Percentiles rank a stretch among this genome's conserved stretches.
Conservation (phyloP, 2,329 filamentous ascomycete genomes). For the Aspergillus carbonarius region DNA sequence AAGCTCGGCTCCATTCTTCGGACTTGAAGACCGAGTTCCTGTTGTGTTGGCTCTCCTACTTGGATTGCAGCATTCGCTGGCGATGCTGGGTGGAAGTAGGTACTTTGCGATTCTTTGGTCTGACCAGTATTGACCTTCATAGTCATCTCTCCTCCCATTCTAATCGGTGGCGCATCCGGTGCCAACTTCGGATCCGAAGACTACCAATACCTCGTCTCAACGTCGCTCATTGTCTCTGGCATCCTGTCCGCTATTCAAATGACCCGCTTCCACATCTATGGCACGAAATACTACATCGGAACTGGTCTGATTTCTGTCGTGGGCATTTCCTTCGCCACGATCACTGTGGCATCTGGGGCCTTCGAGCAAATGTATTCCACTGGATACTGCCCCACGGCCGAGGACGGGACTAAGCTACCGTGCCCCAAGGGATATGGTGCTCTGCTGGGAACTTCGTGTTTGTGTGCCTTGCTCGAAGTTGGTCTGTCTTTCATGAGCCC, state of each 20-base stretch:
- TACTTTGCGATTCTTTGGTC: not conserved
- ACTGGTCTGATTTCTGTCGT: constrained; percentile 68
- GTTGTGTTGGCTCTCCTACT: constrained; percentile 65
- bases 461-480: constrained; percentile 59
- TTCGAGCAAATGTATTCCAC: constrained; percentile 63
- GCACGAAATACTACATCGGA: constrained; percentile 63
- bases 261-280: constrained; percentile 62
- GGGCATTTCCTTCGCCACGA: constrained; percentile 66
- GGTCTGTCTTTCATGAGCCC: constrained; percentile 64
- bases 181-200: constrained; percentile 57
- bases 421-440: constrained; percentile 68
- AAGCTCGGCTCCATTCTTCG: constrained; percentile 66
- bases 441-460: constrained; percentile 56
- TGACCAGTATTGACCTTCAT: constrained; percentile 16
- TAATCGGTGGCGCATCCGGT: constrained; percentile 55
- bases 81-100: constrained; percentile 59
- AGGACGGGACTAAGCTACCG: constrained; percentile 57
- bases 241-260: constrained; percentile 67
- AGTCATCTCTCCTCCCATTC: constrained; percentile 64
- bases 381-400: constrained; percentile 61
- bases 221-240: constrained; percentile 66
- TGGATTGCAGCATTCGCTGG: constrained; percentile 68
- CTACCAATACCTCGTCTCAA: constrained; percentile 67
- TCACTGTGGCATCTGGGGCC: constrained; percentile 63
- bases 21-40: constrained; percentile 67